phyloP scores from a whole-genome alignment of 2,329 filamentous ascomycete genomes.

The Fusarium lateritium region DNA sequence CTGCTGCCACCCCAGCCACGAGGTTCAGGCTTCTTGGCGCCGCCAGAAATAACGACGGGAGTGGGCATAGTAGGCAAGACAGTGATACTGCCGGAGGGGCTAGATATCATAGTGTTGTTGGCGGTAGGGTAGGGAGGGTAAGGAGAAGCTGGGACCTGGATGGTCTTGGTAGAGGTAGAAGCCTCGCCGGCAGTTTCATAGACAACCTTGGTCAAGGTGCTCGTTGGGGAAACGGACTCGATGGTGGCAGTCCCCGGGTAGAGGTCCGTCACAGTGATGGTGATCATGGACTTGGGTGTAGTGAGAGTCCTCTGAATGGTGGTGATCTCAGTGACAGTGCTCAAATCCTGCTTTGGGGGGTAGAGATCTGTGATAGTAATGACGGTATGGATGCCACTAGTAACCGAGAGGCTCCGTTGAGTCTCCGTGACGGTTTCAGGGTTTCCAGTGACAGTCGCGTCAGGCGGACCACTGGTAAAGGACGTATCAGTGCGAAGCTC shows the following conservation, averaged over 20 bases:
- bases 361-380: constrained; percentile 53
- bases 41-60: constrained; percentile 53
- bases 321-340: constrained; percentile 48
- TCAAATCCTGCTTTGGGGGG: constrained; percentile 32
- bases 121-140: constrained; percentile 50
- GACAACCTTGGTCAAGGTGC: constrained; percentile 52
- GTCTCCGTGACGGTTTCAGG: constrained; percentile 51
- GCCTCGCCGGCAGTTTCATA: constrained; percentile 52
- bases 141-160: constrained; percentile 48
- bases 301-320: constrained; percentile 49
- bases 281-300: constrained; percentile 40
- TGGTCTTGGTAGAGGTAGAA: constrained; percentile 52
- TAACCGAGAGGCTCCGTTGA: constrained; percentile 40
- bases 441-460: constrained; percentile 53
- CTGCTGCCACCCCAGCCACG: constrained; percentile 50
- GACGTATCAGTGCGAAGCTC: constrained; percentile 46
- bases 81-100: constrained; percentile 48
- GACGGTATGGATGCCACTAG: constrained; percentile 41
- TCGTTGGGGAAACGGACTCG: constrained; percentile 36
- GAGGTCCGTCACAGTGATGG: constrained; percentile 47
- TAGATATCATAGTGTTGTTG: constrained; percentile 49
- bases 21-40: constrained; percentile 53
- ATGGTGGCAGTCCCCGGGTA: constrained; percentile 34
- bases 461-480: constrained; percentile 49
- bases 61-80: constrained; percentile 41